These are phyloP conservation scores for Pistacia vera DNA, from an alignment of 345 rosid genomes.

Conservation along the genomic window DNA sequence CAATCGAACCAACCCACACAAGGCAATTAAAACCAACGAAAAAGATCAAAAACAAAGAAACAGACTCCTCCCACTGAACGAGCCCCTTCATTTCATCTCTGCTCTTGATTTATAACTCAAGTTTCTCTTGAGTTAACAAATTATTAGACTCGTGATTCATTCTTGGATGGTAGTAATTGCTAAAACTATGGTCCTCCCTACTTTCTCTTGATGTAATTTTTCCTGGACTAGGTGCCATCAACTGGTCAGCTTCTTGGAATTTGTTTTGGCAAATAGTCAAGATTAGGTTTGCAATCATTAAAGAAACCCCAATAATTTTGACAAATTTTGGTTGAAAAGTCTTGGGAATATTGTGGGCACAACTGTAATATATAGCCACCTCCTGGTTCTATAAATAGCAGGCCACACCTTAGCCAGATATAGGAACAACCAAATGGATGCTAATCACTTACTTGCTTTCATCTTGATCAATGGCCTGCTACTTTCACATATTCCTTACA, in stretches of 20 bases:
- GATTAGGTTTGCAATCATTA: not conserved
- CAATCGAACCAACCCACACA: too few species aligned
- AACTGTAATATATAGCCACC: not conserved
- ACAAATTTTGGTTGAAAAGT: not conserved
- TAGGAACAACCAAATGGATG: not conserved
- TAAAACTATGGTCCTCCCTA: too few species aligned
- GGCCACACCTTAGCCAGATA: not conserved
- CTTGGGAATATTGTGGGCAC: not conserved
- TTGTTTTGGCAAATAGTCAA: not conserved
- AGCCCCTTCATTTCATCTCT: too few species aligned
- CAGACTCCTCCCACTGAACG: too few species aligned
- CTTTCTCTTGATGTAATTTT: not conserved
- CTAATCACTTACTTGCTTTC: not conserved
- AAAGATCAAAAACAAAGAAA: too few species aligned
- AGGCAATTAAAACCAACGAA: too few species aligned
- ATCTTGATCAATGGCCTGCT: not conserved
- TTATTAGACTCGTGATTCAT: too few species aligned
- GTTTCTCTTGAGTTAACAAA: too few species aligned
- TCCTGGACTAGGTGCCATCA: not conserved
- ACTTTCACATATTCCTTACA: not conserved
- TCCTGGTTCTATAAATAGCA: not conserved
- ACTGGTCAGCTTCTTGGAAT: not conserved
- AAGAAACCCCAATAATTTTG: not conserved
- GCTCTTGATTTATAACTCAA: too few species aligned
- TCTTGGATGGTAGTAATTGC: too few species aligned